Evolutionary conservation across 2,329 filamentous ascomycete genomes (phyloP).

Genomic region (Polytolypa hystricis): DNA sequence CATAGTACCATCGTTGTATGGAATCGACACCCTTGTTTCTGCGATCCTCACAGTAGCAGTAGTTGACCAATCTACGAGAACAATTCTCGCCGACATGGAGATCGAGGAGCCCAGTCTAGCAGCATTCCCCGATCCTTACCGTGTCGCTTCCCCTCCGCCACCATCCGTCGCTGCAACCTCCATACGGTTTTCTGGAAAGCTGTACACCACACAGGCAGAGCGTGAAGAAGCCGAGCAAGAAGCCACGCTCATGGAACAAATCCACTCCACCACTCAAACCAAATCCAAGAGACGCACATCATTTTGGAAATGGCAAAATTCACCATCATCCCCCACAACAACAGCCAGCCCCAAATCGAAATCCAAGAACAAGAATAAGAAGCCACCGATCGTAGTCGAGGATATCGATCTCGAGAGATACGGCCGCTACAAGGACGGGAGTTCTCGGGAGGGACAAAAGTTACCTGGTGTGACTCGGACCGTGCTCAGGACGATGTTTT

Average conservation of each 20-base stretch:
- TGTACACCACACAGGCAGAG: slow-evolving; percentile 31
- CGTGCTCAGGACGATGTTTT: slow-evolving; percentile 28
- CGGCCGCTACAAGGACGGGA: slow-evolving; percentile 27
- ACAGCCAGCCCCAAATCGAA: slow-evolving; percentile 11
- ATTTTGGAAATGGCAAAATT: no score
- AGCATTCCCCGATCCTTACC: slow-evolving; percentile 7
- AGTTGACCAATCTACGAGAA: slow-evolving; percentile 31
- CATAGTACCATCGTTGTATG: slow-evolving; percentile 36
- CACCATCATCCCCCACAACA: no score
- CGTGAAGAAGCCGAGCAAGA: slow-evolving; percentile 29
- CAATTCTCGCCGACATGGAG: slow-evolving; percentile 27
- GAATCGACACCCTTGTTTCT: slow-evolving; percentile 37
- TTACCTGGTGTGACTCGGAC: slow-evolving; percentile 27
- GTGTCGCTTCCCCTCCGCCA: slow-evolving; percentile 5
- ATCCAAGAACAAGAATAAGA: slow-evolving; percentile 19
- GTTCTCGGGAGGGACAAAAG: slow-evolving; percentile 28
- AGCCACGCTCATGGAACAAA: slow-evolving; percentile 21
- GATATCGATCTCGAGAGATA: slow-evolving; percentile 38
- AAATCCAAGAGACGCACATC: no score
- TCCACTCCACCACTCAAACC: slow-evolving; percentile 10
- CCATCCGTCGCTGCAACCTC: slow-evolving; percentile 10
- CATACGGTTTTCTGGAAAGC: slow-evolving; percentile 18
- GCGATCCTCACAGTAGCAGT: slow-evolving; percentile 35
- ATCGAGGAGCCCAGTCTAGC: slow-evolving; percentile 16
- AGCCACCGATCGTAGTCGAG: slow-evolving; percentile 25